phyloP scores from a whole-genome alignment of 495 filamentous ascomycete genomes.

The Aspergillus sparsus region DNA sequence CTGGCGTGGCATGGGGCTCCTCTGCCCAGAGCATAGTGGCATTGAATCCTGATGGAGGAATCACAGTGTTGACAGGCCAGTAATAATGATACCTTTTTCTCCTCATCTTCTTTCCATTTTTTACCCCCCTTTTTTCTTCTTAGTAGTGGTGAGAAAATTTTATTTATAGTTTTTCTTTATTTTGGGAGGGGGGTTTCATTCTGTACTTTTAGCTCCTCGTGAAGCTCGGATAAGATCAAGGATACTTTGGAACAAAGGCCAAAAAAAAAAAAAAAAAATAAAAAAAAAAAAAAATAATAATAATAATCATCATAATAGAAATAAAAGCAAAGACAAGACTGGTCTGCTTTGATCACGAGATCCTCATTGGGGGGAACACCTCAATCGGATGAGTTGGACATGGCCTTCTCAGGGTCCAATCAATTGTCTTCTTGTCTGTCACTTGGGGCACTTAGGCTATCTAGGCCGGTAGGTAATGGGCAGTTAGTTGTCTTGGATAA shows the following conservation, averaged over 20 bases:
- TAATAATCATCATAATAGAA: background rate
- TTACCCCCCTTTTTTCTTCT: conserved; percentile 25
- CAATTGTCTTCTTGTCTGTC: background rate
- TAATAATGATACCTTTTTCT: conserved; percentile 44
- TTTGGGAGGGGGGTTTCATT: conserved; percentile 10
- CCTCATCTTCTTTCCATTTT: conserved; percentile 30
- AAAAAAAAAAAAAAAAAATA: background rate
- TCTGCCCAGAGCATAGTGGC: conserved; percentile 72
- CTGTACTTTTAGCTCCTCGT: conserved; percentile 27
- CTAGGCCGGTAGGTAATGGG: no score
- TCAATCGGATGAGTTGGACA: conserved; percentile 8
- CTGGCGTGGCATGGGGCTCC: conserved; percentile 74
- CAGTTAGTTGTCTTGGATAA: background rate
- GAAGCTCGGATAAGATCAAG: conserved; percentile 11
- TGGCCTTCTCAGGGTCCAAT: background rate
- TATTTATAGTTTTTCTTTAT: conserved; percentile 14
- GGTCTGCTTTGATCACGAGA: conserved; percentile 3
- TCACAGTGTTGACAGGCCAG: conserved; percentile 60
- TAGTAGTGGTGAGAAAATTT: background rate
- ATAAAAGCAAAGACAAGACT: background rate
- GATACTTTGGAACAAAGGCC: conserved; percentile 7
- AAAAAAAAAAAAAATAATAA: background rate
- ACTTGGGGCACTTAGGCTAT: background rate
- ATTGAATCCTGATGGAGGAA: conserved; percentile 69
- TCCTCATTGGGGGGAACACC: background rate